Evolutionary conservation across 2,329 filamentous ascomycete species (phyloP).

Genomic region (Aschersonia sp.): DNA sequence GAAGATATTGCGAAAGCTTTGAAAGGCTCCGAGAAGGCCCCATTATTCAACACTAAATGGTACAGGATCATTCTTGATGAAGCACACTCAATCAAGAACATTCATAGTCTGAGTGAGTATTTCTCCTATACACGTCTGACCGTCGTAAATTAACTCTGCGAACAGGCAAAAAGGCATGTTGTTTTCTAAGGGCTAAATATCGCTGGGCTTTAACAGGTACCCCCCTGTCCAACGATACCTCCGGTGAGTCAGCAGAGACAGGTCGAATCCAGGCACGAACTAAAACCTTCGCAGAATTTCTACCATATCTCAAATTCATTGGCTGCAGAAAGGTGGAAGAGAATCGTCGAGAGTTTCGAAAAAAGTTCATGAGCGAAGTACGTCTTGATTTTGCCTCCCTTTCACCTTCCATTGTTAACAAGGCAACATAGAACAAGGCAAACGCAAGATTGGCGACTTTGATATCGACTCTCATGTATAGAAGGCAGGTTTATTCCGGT

Average conservation of each 20-base stretch:
- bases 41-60: slow-evolving; percentile 15
- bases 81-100: slow-evolving; percentile 40
- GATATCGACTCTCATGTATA: slow-evolving; percentile 11
- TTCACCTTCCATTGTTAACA: background rate
- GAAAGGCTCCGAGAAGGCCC: background rate
- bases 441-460: slow-evolving; percentile 9
- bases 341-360: background rate
- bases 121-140: background rate
- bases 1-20: slow-evolving; percentile 7
- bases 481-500: slow-evolving; percentile 9
- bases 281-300: slow-evolving; percentile 16
- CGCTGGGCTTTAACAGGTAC: slow-evolving; percentile 22
- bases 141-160: background rate
- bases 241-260: slow-evolving; percentile 9
- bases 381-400: background rate
- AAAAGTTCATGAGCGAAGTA: slow-evolving; percentile 8
- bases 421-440: slow-evolving; percentile 3
- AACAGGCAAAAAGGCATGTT: slow-evolving; percentile 8
- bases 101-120: slow-evolving; percentile 14
- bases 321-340: slow-evolving; percentile 7
- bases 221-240: slow-evolving; percentile 15
- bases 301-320: slow-evolving; percentile 19
- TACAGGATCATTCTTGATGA: slow-evolving; percentile 43
- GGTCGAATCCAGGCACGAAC: background rate
- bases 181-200: slow-evolving; percentile 12